Percentiles rank a stretch among this genome's conserved stretches.
phyloP scores from a whole-genome alignment of 495 filamentous ascomycete genomes.

The Trichoderma asperelloides region DNA sequence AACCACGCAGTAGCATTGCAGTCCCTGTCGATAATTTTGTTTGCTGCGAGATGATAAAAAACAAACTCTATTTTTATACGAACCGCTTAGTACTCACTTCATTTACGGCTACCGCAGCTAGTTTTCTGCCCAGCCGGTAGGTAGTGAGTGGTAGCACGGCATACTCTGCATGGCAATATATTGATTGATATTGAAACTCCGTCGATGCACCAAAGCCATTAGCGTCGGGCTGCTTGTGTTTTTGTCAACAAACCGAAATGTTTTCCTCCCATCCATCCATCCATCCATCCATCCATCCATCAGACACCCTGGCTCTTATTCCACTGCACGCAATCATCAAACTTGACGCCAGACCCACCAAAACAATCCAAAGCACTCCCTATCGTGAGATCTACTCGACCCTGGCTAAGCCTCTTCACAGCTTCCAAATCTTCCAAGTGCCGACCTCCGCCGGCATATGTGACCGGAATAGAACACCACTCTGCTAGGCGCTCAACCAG shows the following conservation, averaged over 20 bases:
- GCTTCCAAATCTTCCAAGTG: conserved; percentile 67
- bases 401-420: conserved; percentile 66
- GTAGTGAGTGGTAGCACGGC: too few relatives aligned
- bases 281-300: neutral
- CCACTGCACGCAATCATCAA: conserved; percentile 85
- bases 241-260: neutral
- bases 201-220: neutral
- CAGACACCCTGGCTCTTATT: conserved; percentile 42
- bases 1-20: too few relatives aligned
- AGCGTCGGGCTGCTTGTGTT: neutral
- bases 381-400: conserved; percentile 87
- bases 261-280: neutral
- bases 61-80: too few relatives aligned
- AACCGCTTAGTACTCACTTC: too few relatives aligned
- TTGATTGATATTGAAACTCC: too few relatives aligned
- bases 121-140: too few relatives aligned
- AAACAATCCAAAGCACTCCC: conserved; percentile 95
- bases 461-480: conserved; percentile 87
- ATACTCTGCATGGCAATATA: too few relatives aligned
- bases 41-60: too few relatives aligned
- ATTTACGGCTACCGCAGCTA: too few relatives aligned
- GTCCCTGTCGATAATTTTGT: too few relatives aligned
- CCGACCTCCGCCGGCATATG: conserved; percentile 90
- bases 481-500: conserved; percentile 66
- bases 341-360: conserved; percentile 74